Evolutionary conservation across 352 stramenopile species (phyloP).

Genomic region (Phytophthora cactorum): DNA sequence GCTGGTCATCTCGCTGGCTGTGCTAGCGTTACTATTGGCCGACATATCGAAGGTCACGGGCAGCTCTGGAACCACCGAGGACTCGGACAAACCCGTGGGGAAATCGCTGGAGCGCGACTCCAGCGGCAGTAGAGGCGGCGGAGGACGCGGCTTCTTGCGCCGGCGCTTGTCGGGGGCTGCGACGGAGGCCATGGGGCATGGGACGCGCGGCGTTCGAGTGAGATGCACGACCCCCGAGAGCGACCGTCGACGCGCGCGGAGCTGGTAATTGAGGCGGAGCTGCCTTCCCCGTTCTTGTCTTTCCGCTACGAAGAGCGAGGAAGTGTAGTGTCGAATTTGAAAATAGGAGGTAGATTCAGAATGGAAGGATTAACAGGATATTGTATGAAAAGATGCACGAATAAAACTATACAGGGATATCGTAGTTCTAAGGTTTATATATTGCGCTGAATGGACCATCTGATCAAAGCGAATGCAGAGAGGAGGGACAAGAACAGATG

Average conservation of each 20-base stretch:
- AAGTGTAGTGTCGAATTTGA: background rate
- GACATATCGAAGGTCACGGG: conserved; percentile 23
- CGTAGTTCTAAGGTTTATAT: background rate
- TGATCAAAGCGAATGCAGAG: conserved; percentile 7
- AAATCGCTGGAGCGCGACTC: conserved; percentile 29
- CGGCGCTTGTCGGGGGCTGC: conserved; percentile 8
- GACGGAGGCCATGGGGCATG: conserved; percentile 27
- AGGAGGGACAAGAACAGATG: conserved; percentile 3
- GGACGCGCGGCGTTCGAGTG: background rate
- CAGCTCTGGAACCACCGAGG: conserved; percentile 32
- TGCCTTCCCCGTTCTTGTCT: conserved; percentile 18
- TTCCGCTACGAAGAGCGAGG: conserved; percentile 16
- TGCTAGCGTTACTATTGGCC: conserved; percentile 31
- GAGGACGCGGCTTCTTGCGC: conserved; percentile 17
- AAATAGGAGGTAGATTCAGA: background rate
- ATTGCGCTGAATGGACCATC: background rate
- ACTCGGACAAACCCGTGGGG: conserved; percentile 30
- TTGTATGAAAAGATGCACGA: background rate
- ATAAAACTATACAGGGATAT: background rate
- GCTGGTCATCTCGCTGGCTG: conserved; percentile 32
- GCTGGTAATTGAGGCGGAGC: conserved; percentile 7
- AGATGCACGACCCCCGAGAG: conserved; percentile 19
- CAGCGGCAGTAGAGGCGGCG: conserved; percentile 8
- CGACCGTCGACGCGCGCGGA: conserved; percentile 7
- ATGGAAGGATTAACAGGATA: background rate